Evolutionary conservation across 768 basidiomycete genomes (phyloP), one percentile per base, ranked within the genome.

Genomic region (Phylloporus rhodoxanthus): DNA sequence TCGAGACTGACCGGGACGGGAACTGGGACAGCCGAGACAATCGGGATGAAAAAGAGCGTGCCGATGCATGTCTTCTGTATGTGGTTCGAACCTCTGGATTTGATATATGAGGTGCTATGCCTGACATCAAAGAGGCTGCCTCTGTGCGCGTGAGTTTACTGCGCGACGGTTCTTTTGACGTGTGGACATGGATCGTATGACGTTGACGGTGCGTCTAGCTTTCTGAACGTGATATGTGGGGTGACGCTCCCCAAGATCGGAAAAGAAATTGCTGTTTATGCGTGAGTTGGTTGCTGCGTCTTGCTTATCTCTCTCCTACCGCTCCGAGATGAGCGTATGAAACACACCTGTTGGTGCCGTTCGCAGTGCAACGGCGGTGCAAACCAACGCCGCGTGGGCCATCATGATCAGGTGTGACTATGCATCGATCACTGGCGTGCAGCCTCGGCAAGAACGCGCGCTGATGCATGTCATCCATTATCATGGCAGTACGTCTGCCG

Each of bases 1-100:
- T 11, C 6, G 0, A 37, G 23, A 38, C 33, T 33, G 33, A 48
- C 25, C 17, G 36, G 34, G n/a, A 32, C 32, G 5, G 36, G 23
- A 11, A 17, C 29, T 14, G 19, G 19, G 29, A 45, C 30, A 57
- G 56, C 63, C 65, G 46, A 67, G 63, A 34, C 62, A 64, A 25
- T 21, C 42, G 13, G 42, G 58, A 11, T 62, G 46, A 51, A 41
- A 30, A 15, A n/a, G 10, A 29, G 29, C 13, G 20, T 4, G 30
- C 8, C 1, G 32, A 34, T 33, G 30, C 39, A 25, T 11, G 36
- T 9, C 17, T 8, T 37, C 11, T 17, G 17, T 10, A 3, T 19
- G 8, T 37, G 36, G 17, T 9, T 37, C n/a, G 20, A 40, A 40
- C 10, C 19, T 4, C 17, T 38, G 37, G 20, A 21, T 8, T 17